Evolutionary conservation across 2,329 filamentous ascomycete genomes (phyloP).

Genomic region (Apiospora koreana): DNA sequence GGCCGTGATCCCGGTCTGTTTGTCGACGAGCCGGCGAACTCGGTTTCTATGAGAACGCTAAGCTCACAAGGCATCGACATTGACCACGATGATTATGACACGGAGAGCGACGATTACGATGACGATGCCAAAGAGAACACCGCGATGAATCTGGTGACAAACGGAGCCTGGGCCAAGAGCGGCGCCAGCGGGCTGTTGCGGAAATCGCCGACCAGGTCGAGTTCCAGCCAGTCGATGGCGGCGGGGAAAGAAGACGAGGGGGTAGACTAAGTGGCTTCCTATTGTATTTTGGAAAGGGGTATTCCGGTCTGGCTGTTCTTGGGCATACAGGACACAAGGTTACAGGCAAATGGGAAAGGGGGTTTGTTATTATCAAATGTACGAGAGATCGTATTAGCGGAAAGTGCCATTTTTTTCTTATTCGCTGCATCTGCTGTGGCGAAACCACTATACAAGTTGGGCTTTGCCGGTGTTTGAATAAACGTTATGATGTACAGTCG

Average conservation of each 20-base stretch:
- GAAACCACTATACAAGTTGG: not conserved
- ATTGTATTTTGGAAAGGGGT: not conserved
- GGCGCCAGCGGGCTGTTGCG: slow-evolving; percentile 35
- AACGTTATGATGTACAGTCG: not conserved
- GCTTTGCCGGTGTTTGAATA: not conserved
- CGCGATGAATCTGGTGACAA: slow-evolving; percentile 44
- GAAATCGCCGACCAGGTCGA: slow-evolving; percentile 21
- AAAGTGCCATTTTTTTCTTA: not conserved
- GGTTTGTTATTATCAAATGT: not conserved
- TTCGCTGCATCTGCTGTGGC: not conserved
- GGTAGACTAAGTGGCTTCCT: slow-evolving; percentile 18
- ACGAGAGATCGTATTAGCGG: not conserved
- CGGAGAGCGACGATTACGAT: slow-evolving; percentile 28
- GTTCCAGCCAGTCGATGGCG: slow-evolving; percentile 13
- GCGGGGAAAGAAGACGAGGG: slow-evolving; percentile 16
- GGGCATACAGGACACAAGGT: not conserved
- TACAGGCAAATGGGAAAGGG: not conserved
- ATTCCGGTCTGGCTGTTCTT: not conserved
- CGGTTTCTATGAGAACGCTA: slow-evolving; percentile 48
- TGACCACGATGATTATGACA: slow-evolving; percentile 42
- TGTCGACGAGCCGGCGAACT: slow-evolving; percentile 45
- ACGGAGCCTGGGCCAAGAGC: slow-evolving; percentile 38
- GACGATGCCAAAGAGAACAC: slow-evolving; percentile 43
- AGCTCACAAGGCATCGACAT: slow-evolving; percentile 45
- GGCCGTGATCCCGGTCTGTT: slow-evolving; percentile 59